phyloP scores from a whole-genome alignment of 192 early-diverging fungal genomes.

The Gonapodya sp. region DNA sequence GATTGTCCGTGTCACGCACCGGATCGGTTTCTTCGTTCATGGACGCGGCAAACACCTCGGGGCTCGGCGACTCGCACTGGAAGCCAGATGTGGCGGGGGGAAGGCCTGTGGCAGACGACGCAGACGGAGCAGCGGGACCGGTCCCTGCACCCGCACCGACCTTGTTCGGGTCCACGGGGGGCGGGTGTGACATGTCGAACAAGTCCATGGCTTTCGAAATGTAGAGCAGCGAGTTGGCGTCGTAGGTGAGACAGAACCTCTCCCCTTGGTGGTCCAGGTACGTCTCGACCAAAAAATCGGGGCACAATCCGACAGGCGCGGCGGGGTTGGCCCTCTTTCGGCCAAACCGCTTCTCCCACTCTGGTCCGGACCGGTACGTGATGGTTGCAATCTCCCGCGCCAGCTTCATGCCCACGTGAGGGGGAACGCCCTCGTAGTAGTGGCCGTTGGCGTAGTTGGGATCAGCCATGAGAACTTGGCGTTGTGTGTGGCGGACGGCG shows the following conservation, averaged over 20 bases:
- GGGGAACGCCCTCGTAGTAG: constrained; percentile 80
- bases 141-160: not conserved
- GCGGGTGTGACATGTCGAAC: constrained; percentile 68
- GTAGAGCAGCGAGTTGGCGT: constrained; percentile 86
- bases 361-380: constrained; percentile 88
- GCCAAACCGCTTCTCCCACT: constrained; percentile 95
- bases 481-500: constrained; percentile 81
- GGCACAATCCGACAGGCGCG: constrained; percentile 67
- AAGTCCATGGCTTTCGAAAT: constrained; percentile 97
- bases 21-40: constrained; percentile 7
- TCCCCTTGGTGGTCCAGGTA: constrained; percentile 96
- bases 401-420: constrained; percentile 92
- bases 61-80: not conserved
- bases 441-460: constrained; percentile 91
- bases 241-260: constrained; percentile 84
- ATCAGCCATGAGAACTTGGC: constrained; percentile 90
- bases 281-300: constrained; percentile 92
- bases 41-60: not conserved
- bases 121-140: not conserved
- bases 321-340: constrained; percentile 65
- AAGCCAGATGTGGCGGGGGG: not conserved
- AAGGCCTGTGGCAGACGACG: not conserved
- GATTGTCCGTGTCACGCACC: constrained; percentile 24
- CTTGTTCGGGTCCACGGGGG: constrained; percentile 9
- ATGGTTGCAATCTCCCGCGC: constrained; percentile 90